These are phyloP conservation scores for Oryza longistaminata DNA, from an alignment of 176 grass and related monocot species.

Conservation along the genomic window DNA sequence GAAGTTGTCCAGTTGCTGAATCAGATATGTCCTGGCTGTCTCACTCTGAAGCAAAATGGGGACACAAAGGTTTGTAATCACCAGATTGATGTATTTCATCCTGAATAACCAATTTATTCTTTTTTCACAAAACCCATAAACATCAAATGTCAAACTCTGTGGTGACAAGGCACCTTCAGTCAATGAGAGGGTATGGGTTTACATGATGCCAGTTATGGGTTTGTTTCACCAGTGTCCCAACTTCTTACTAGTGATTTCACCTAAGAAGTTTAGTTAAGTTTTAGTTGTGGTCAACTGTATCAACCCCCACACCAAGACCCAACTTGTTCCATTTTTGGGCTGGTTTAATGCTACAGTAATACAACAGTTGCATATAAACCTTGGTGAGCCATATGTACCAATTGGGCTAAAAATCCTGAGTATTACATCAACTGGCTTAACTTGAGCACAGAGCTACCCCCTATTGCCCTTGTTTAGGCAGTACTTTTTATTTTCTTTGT, in stretches of 20 bases:
- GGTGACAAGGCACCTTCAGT: background rate
- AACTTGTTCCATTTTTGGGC: too few relatives aligned
- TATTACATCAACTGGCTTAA: background rate
- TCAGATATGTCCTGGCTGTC: conserved; percentile 39
- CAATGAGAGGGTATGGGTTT: conserved; percentile 1
- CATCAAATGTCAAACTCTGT: background rate
- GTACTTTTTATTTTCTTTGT: background rate
- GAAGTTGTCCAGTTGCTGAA: conserved; percentile 86
- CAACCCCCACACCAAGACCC: too few relatives aligned
- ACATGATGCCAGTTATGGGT: background rate
- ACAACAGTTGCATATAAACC: background rate
- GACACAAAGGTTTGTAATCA: conserved; percentile 1
- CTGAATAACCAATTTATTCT: conserved; percentile 16
- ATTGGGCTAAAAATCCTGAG: too few relatives aligned
- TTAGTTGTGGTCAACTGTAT: background rate
- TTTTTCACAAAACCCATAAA: conserved; percentile 1
- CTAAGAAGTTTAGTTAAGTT: background rate
- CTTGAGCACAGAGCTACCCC: background rate
- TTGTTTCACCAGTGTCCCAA: too few relatives aligned
- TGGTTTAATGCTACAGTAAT: too few relatives aligned
- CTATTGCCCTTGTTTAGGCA: background rate
- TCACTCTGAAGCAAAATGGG: conserved; percentile 45
- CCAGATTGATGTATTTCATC: background rate
- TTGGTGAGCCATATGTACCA: background rate
- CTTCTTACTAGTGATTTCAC: too few relatives aligned